Base-by-base conservation (phyloP, 306 rosid genomes). In the Vigna reflexopilosa region DNA sequence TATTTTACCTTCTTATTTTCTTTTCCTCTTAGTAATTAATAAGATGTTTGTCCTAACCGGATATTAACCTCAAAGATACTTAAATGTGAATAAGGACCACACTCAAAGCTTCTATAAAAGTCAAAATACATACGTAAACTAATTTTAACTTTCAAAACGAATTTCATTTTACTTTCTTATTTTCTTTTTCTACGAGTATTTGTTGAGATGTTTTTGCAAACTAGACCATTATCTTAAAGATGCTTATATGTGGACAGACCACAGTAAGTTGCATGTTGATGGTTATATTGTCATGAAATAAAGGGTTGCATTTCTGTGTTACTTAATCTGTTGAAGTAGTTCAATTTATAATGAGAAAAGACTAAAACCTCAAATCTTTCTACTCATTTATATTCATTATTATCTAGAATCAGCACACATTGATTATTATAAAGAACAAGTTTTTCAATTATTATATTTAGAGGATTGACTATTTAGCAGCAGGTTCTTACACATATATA, bases 61-160 rank as follows among this genome's bases (percentile, higher is more conserved):
- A 57, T 36, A 22, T 67, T 19, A 77, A 57, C 73, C 22, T 85
- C 44, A 55, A 63, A 75, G 50, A 74, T 69, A 16, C 70, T 42
- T 51, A 42, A 47, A 70, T 80, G 32, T 73, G 57, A 69, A 64
- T 48, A 16, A 1, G 40, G 51, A 30, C 63, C 59, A 49, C 22
- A 12, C 22, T 30, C 9, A 32, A n/a, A 61, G 6, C 22, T 30
- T 61, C 4, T 30, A 32, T 30, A 61, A 30, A 28, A 61, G 22
- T 16, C 16, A 10, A 59, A 13, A 10, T 12, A 17, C 20, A 10
- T 12, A 17, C 20, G 2, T 32, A 32, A 15, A 19, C 15, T 61
- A 61, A 61, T 32, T 61, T 61, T 61, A 32, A 32, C 22, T 22
- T 13, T 2, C 8, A 11, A 5, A 14, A 30, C 1, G 8, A 32